These are phyloP conservation scores for Aspergillus ochraceus DNA, from an alignment of 2,329 filamentous ascomycete species.

Conservation along the genomic window DNA sequence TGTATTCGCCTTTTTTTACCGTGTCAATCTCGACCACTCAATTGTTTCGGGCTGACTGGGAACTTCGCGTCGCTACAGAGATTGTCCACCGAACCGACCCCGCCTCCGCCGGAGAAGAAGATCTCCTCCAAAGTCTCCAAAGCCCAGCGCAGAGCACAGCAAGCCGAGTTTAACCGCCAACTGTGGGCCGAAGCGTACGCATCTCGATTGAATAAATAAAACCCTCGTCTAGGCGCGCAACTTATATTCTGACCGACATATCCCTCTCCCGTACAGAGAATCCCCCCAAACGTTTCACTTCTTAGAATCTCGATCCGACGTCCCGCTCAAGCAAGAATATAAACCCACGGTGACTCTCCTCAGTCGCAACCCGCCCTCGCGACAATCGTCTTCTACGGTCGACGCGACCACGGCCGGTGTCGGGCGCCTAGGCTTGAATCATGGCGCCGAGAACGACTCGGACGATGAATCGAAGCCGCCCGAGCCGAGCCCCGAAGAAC, in stretches of 20 bases:
- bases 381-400: conserved; percentile 51
- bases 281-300: conserved; percentile 73
- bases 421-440: conserved; percentile 48
- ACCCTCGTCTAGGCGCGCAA: background rate
- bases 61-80: conserved; percentile 30
- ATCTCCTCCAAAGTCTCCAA: conserved; percentile 62
- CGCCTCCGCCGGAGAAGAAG: conserved; percentile 44
- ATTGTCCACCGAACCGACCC: conserved; percentile 39
- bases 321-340: conserved; percentile 69
- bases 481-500: conserved; percentile 71
- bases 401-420: conserved; percentile 44
- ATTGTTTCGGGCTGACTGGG: background rate
- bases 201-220: background rate
- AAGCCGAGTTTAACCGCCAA: conserved; percentile 79
- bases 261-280: conserved; percentile 55
- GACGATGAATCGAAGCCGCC: conserved; percentile 63
- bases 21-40: background rate
- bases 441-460: conserved; percentile 53
- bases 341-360: conserved; percentile 82
- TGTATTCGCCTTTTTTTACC: no score
- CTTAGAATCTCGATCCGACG: conserved; percentile 63
- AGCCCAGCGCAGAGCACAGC: conserved; percentile 74
- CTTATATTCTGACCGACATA: conserved; percentile 8
- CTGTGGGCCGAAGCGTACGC: conserved; percentile 84
- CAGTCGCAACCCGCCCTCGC: conserved; percentile 69